These are phyloP conservation scores for Hypomontagnella submonticulosa DNA, from an alignment of 495 filamentous ascomycete genomes.

Conservation along the genomic window DNA sequence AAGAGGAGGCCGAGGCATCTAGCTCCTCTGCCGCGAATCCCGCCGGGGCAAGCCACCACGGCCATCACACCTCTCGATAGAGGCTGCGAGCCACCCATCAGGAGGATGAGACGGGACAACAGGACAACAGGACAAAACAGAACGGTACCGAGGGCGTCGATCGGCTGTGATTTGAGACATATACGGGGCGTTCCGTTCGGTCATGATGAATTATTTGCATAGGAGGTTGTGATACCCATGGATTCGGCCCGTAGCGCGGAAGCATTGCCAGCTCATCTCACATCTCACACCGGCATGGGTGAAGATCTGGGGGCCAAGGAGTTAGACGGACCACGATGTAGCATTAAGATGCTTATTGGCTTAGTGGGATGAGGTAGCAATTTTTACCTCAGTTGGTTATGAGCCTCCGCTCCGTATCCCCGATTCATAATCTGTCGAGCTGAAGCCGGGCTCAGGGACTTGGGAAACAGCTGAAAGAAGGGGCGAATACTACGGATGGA, in stretches of 20 bases:
- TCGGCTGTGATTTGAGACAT: slow-evolving; percentile 36
- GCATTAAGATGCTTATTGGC: slow-evolving; percentile 21
- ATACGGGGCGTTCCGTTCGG: slow-evolving; percentile 35
- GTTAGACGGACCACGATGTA: slow-evolving; percentile 24
- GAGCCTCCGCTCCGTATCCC: slow-evolving; percentile 15
- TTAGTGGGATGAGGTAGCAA: slow-evolving; percentile 15
- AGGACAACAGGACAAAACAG: too few relatives aligned
- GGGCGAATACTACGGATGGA: slow-evolving; percentile 21
- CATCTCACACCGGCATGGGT: slow-evolving; percentile 17
- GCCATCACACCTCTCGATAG: slow-evolving; percentile 39
- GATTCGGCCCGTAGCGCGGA: slow-evolving; percentile 20
- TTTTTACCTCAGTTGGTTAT: slow-evolving; percentile 26
- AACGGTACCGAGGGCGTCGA: slow-evolving; percentile 14
- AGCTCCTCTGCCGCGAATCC: slow-evolving; percentile 36
- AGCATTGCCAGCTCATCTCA: slow-evolving; percentile 14
- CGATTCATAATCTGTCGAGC: slow-evolving; percentile 21
- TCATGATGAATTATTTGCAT: slow-evolving; percentile 30
- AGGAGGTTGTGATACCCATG: slow-evolving; percentile 40
- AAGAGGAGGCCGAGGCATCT: slow-evolving; percentile 46
- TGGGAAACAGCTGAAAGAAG: slow-evolving; percentile 7
- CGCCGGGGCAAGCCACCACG: slow-evolving; percentile 23
- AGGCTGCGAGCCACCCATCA: not conserved
- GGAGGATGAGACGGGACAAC: slow-evolving; percentile 2
- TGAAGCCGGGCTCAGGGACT: not conserved
- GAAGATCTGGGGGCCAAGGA: slow-evolving; percentile 14